phyloP scores from a whole-genome alignment of 345 rosid genomes.

The Luvunga scandens region DNA sequence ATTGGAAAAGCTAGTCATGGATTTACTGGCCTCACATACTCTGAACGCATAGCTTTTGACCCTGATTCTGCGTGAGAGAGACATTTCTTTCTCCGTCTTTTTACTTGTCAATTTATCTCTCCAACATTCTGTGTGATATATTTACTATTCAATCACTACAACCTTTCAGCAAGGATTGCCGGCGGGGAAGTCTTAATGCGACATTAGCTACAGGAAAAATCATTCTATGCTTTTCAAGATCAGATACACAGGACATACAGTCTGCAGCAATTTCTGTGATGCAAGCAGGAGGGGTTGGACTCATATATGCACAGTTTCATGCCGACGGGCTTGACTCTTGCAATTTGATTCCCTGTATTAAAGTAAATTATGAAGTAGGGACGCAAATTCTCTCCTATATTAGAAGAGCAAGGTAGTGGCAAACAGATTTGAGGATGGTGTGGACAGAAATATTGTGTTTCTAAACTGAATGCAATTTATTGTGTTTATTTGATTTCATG shows the following conservation, averaged over 20 bases:
- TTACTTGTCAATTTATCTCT: not conserved
- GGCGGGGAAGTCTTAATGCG: conserved; percentile 33
- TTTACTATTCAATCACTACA: not conserved
- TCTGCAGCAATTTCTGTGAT: conserved; percentile 28
- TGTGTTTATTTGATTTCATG: not conserved
- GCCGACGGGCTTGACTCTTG: conserved; percentile 29
- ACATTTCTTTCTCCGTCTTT: not conserved
- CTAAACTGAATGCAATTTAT: not conserved
- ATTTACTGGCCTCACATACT: conserved; percentile 31
- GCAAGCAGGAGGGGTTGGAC: conserved; percentile 42
- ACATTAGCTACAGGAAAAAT: conserved; percentile 43
- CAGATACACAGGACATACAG: conserved; percentile 13
- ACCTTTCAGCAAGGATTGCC: conserved; percentile 27
- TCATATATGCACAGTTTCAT: conserved; percentile 33
- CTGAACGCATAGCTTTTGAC: conserved; percentile 33
- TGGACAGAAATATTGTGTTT: not conserved
- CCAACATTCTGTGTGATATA: not conserved
- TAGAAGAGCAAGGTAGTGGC: conserved; percentile 35
- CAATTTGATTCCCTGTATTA: conserved; percentile 32
- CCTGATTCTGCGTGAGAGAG: conserved; percentile 23
- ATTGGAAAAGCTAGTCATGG: conserved; percentile 11
- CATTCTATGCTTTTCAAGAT: conserved; percentile 36
- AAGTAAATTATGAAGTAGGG: conserved; percentile 45
- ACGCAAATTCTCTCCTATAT: conserved; percentile 41
- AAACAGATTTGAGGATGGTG: not conserved